Evolutionary conservation across 2,329 filamentous ascomycete species (phyloP).

Genomic region (Microascus cirrosus): DNA sequence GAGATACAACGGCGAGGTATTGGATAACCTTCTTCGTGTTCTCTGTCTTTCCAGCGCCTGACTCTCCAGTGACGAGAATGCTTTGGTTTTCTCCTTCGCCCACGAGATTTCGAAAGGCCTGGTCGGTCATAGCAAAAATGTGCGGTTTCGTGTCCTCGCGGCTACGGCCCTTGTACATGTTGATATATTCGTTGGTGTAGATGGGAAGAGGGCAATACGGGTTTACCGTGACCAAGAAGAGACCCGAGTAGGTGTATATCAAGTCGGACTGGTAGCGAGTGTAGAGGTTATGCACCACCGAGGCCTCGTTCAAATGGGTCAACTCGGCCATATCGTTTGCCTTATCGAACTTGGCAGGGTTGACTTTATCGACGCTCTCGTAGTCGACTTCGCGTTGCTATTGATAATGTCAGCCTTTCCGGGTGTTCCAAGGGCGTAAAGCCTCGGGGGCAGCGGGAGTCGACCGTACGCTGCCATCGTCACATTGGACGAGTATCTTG

Average conservation of each 20-base stretch:
- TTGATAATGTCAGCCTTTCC: constrained; percentile 8
- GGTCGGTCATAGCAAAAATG: constrained; percentile 95
- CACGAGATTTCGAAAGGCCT: constrained; percentile 89
- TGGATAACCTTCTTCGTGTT: constrained; percentile 99
- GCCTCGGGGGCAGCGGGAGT: too few species aligned
- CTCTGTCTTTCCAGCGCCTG: constrained; percentile 94
- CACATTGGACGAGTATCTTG: constrained; percentile 76
- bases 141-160: constrained; percentile 94
- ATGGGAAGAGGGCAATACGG: constrained; percentile 92
- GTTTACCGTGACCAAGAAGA: constrained; percentile 95
- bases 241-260: constrained; percentile 95
- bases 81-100: constrained; percentile 95
- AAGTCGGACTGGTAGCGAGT: constrained; percentile 91
- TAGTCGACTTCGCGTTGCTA: constrained; percentile 78
- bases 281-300: constrained; percentile 92
- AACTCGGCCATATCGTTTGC: constrained; percentile 98
- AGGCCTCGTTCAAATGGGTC: constrained; percentile 94
- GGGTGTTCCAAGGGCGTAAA: background rate
- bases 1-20: constrained; percentile 89
- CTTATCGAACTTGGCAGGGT: constrained; percentile 98
- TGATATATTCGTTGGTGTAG: constrained; percentile 92
- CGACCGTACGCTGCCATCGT: constrained; percentile 69
- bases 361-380: constrained; percentile 95
- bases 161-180: constrained; percentile 89
- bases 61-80: constrained; percentile 95